phyloP scores from a whole-genome alignment of 2,329 filamentous ascomycete species.

The Didymella pinodella region DNA sequence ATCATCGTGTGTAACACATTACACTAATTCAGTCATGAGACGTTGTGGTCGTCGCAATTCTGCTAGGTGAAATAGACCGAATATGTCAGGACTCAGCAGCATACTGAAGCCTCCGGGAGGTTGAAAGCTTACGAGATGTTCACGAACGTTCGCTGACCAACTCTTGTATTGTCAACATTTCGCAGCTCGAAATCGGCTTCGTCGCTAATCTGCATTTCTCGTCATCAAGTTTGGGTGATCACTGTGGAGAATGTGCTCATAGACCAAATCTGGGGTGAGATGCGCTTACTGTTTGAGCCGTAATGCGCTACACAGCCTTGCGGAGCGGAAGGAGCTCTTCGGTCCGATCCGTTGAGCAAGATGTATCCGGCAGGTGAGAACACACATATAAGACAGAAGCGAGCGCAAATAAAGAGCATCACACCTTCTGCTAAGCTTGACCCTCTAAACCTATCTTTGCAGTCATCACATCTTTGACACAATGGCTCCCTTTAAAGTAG shows the following conservation, averaged over 20 bases:
- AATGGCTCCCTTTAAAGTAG: conserved; percentile 48
- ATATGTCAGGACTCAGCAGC: neutral
- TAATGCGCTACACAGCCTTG: neutral
- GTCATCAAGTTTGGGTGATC: neutral
- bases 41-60: neutral
- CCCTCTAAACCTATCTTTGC: neutral
- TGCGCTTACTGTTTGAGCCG: neutral
- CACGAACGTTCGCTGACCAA: neutral
- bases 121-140: neutral
- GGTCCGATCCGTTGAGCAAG: conserved; percentile 8
- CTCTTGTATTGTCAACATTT: neutral
- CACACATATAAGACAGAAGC: conserved; percentile 2
- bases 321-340: conserved; percentile 7
- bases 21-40: neutral
- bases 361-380: neutral
- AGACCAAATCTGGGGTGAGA: neutral
- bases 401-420: neutral
- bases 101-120: neutral
- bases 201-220: neutral
- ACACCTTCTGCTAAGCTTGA: neutral
- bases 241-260: neutral
- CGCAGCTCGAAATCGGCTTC: neutral
- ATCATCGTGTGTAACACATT: neutral
- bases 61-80: neutral
- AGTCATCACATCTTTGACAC: neutral